Conservation (phyloP, 352 stramenopile genomes). For the Phytopythium vexans region DNA sequence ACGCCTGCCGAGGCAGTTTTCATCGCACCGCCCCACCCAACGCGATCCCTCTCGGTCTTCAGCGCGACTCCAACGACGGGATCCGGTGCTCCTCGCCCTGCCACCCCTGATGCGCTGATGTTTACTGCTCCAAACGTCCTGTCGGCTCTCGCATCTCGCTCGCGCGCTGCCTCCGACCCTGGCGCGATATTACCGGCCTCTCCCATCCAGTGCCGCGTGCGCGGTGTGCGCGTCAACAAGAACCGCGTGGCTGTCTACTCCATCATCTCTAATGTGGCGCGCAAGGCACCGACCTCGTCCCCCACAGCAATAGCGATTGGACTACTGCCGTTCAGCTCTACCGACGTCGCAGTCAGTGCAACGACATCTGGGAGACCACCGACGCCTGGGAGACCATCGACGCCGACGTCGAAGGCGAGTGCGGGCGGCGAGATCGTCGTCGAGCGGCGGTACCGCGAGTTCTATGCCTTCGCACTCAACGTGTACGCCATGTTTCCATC, state of each 20-base stretch:
- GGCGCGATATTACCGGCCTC: conserved; percentile 1
- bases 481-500: conserved; percentile 67
- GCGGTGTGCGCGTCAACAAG: conserved; percentile 48
- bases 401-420: too few species aligned
- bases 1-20: neutral
- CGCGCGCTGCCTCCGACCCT: neutral
- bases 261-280: conserved; percentile 41
- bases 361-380: too few species aligned
- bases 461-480: conserved; percentile 63
- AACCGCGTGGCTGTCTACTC: conserved; percentile 55
- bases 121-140: conserved; percentile 3
- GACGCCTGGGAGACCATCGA: too few species aligned
- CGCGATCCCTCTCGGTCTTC: too few species aligned
- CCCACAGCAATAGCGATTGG: conserved; percentile 3
- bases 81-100: too few species aligned
- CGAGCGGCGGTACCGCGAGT: conserved; percentile 73
- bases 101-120: neutral
- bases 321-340: neutral
- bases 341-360: neutral
- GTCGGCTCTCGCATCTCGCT: neutral
- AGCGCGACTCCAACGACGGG: too few species aligned
- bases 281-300: conserved; percentile 4
- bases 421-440: conserved; percentile 33
- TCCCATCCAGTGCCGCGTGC: conserved; percentile 47
- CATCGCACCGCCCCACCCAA: neutral